Conservation (phyloP, 208 protist species). For the Crithidia acanthocephali region DNA sequence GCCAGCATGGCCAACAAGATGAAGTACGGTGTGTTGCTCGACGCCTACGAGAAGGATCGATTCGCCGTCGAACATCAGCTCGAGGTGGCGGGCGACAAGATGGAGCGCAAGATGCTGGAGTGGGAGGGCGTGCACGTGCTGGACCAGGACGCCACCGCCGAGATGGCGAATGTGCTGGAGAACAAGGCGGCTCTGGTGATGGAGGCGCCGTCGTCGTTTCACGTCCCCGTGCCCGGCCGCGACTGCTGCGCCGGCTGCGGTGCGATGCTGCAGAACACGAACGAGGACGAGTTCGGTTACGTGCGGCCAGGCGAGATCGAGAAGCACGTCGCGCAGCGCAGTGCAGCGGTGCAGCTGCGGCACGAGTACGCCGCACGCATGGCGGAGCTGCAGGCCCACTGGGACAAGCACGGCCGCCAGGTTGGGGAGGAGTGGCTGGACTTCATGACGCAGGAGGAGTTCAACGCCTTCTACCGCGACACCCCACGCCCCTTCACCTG, state of each 20-base stretch:
- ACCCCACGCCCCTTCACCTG: slow-evolving; percentile 75
- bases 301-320: slow-evolving; percentile 80
- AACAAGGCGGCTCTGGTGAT: slow-evolving; percentile 88
- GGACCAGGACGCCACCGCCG: slow-evolving; percentile 63
- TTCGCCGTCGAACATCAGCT: slow-evolving; percentile 88
- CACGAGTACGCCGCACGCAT: slow-evolving; percentile 89
- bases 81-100: slow-evolving; percentile 69
- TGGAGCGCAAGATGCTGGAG: slow-evolving; percentile 87
- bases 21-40: slow-evolving; percentile 91
- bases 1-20: slow-evolving; percentile 64
- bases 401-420: slow-evolving; percentile 88
- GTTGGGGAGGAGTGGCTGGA: slow-evolving; percentile 94
- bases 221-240: slow-evolving; percentile 77
- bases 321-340: slow-evolving; percentile 63
- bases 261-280: slow-evolving; percentile 80
- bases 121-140: slow-evolving; percentile 91
- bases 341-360: slow-evolving; percentile 49
- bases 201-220: slow-evolving; percentile 64
- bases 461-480: slow-evolving; percentile 89
- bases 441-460: slow-evolving; percentile 95
- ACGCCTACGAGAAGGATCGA: slow-evolving; percentile 87
- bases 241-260: slow-evolving; percentile 91
- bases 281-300: slow-evolving; percentile 80
- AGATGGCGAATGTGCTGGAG: slow-evolving; percentile 60
- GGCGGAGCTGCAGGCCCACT: slow-evolving; percentile 89